These are phyloP conservation scores for Rhodotorula babjevae DNA, from an alignment of 768 basidiomycete genomes.

Conservation along the genomic window DNA sequence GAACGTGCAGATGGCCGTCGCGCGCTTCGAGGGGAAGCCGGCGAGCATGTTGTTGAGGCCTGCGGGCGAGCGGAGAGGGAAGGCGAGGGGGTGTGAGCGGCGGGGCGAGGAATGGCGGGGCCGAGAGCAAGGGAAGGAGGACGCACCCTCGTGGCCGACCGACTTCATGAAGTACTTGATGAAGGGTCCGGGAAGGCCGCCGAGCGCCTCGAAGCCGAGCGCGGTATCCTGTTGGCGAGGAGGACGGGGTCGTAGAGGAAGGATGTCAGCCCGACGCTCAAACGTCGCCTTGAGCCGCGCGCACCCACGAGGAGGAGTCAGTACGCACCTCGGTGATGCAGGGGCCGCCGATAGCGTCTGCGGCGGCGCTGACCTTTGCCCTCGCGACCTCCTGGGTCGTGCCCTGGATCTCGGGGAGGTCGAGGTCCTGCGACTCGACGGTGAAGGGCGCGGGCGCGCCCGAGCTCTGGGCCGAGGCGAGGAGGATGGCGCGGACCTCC, in stretches of 20 bases:
- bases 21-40: conserved; percentile 68
- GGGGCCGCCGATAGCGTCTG: conserved; percentile 60
- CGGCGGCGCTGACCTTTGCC: conserved; percentile 79
- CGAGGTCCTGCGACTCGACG: conserved; percentile 70
- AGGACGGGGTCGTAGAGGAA: conserved; percentile 31
- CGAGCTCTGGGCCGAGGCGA: conserved; percentile 50
- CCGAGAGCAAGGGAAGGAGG: neutral
- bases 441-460: conserved; percentile 51
- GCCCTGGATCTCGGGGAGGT: conserved; percentile 90
- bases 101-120: neutral
- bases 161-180: conserved; percentile 85
- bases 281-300: neutral
- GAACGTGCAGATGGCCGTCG: conserved; percentile 91
- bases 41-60: conserved; percentile 76
- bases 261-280: neutral
- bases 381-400: conserved; percentile 81
- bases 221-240: conserved; percentile 70
- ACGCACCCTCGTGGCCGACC: conserved; percentile 74
- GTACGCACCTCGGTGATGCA: conserved; percentile 58
- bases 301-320: too few species aligned
- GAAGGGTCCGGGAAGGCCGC: conserved; percentile 91
- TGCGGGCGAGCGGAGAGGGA: conserved; percentile 39
- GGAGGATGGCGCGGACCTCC: conserved; percentile 80
- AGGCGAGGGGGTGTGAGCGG: neutral
- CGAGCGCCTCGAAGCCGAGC: conserved; percentile 78